A percentile compares a stretch with the other conserved stretches of the same genome.
phyloP scores from a whole-genome alignment of 768 basidiomycete species.

The Botryobasidium botryosum region DNA sequence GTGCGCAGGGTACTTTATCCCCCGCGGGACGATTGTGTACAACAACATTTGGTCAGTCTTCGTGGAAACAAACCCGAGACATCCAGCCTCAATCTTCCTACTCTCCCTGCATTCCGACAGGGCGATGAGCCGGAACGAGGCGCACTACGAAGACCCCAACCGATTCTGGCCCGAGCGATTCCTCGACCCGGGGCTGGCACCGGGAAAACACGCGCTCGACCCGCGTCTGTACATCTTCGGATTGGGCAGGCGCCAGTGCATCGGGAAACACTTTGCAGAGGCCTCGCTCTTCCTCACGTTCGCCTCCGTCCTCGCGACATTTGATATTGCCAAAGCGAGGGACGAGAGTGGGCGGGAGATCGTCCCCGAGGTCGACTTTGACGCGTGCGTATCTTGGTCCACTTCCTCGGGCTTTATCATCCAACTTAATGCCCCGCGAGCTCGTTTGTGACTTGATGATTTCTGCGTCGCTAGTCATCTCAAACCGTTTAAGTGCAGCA shows the following conservation, averaged over 20 bases:
- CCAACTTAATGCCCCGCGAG: too few species aligned
- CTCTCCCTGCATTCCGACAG: not conserved
- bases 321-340: not conserved
- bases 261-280: not conserved
- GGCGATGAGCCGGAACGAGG: conserved; percentile 2
- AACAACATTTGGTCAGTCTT: not conserved
- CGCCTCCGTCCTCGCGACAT: not conserved
- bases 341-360: not conserved
- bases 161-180: conserved; percentile 8
- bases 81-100: not conserved
- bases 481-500: too few species aligned
- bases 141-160: not conserved
- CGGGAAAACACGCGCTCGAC: not conserved
- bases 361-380: not conserved
- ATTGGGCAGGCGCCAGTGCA: not conserved
- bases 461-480: too few species aligned
- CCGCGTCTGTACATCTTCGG: not conserved
- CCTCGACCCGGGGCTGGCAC: too few species aligned
- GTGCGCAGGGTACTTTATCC: conserved; percentile 1
- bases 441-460: too few species aligned
- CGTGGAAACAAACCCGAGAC: too few species aligned
- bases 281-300: not conserved
- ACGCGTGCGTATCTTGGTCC: too few species aligned
- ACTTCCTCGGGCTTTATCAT: too few species aligned
- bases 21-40: conserved; percentile 5